These are phyloP conservation scores for Trifolium dubium DNA, from an alignment of 306 rosid species.

Conservation along the genomic window DNA sequence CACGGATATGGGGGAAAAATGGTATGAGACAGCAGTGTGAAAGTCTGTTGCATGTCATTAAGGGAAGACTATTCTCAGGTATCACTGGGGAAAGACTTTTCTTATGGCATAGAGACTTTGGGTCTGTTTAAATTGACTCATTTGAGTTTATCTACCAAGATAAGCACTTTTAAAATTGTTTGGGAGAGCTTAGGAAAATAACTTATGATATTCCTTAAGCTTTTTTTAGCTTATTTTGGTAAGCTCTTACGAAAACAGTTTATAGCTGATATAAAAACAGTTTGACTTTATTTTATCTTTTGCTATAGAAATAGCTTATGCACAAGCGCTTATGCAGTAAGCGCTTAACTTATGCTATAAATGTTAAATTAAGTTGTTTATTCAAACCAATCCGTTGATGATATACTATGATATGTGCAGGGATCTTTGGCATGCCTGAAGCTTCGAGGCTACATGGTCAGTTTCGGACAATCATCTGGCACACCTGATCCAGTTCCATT, in stretches of 20 bases:
- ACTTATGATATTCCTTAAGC: too few relatives aligned
- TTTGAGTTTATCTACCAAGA: not conserved
- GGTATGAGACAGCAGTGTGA: not conserved
- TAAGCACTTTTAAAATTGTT: not conserved
- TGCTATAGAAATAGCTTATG: not conserved
- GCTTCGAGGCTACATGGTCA: slow-evolving; percentile 76
- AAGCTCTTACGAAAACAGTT: not conserved
- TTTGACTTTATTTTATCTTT: not conserved
- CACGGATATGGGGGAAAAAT: not conserved
- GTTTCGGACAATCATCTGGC: slow-evolving; percentile 91
- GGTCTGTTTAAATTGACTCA: not conserved
- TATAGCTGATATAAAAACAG: not conserved
- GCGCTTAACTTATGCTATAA: too few relatives aligned
- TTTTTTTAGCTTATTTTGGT: not conserved
- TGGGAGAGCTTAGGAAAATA: not conserved
- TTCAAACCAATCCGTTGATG: not conserved
- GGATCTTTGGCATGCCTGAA: slow-evolving; percentile 86
- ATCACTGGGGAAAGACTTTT: not conserved
- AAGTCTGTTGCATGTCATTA: not conserved
- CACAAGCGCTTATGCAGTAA: not conserved
- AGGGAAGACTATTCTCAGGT: not conserved
- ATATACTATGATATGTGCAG: slow-evolving; percentile 47
- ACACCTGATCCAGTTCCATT: slow-evolving; percentile 84
- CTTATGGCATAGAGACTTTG: not conserved
- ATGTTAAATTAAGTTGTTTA: not conserved